These are phyloP conservation scores for Laburnicola sp. DNA, from an alignment of 2,329 filamentous ascomycete species.

Conservation along the genomic window DNA sequence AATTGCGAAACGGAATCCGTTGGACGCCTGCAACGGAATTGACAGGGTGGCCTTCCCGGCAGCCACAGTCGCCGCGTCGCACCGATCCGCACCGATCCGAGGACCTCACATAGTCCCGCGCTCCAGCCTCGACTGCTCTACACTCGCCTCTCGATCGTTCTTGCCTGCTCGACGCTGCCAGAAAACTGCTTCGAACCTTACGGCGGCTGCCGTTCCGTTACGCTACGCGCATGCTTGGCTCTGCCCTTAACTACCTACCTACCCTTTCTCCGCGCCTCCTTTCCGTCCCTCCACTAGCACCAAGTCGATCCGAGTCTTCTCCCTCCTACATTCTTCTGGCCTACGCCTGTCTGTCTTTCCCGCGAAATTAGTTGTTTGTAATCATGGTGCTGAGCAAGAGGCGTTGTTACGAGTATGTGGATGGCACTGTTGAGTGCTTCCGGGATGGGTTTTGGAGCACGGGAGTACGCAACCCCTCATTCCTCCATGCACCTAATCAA, in stretches of 20 bases:
- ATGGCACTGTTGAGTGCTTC: conserved; percentile 34
- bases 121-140: conserved; percentile 2
- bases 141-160: not conserved
- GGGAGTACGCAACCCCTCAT: conserved; percentile 22
- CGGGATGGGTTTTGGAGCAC: conserved; percentile 41
- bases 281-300: not conserved
- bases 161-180: not conserved
- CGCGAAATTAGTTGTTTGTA: conserved; percentile 9
- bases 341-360: not conserved
- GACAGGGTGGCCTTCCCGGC: not conserved
- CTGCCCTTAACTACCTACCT: not conserved
- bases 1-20: conserved; percentile 2
- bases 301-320: not conserved
- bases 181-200: no score
- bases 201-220: not conserved
- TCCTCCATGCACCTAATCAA: not conserved
- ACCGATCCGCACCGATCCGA: no score
- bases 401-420: conserved; percentile 31
- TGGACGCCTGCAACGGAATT: not conserved
- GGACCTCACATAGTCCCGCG: not conserved
- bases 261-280: not conserved
- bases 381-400: conserved; percentile 34
- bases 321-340: conserved; percentile 2
- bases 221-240: not conserved
- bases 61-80: not conserved